A percentile compares a stretch with the other conserved stretches of the same genome.
These are phyloP conservation scores for Tylopilus sp. DNA, from an alignment of 1,284 basidiomycete genomes.

Conservation along the genomic window DNA sequence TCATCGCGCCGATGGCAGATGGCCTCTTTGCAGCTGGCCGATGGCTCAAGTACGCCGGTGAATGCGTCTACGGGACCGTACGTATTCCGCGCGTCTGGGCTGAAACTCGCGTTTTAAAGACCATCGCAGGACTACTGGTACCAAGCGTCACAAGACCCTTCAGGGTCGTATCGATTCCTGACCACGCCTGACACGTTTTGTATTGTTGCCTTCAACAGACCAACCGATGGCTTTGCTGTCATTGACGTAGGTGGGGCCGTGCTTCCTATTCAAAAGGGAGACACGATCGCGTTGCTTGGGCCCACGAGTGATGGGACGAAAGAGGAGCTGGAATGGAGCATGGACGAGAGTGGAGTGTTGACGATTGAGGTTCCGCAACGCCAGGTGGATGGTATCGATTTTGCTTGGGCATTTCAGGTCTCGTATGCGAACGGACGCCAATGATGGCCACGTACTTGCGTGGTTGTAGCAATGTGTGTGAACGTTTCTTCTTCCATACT, in stretches of 20 bases:
- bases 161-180: slow-evolving; percentile 44
- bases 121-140: slow-evolving; percentile 40
- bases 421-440: slow-evolving; percentile 21
- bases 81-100: slow-evolving; percentile 10
- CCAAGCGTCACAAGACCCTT: slow-evolving; percentile 38
- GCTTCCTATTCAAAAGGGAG: slow-evolving; percentile 45
- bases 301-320: slow-evolving; percentile 15
- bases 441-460: neutral
- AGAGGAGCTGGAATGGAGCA: slow-evolving; percentile 17
- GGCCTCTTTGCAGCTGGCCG: slow-evolving; percentile 47
- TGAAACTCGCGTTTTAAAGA: neutral
- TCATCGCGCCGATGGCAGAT: slow-evolving; percentile 44
- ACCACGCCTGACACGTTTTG: slow-evolving; percentile 50
- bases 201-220: slow-evolving; percentile 44
- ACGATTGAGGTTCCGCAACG: slow-evolving; percentile 34
- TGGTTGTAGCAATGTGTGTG: neutral
- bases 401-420: slow-evolving; percentile 46
- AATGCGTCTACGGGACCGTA: slow-evolving; percentile 52
- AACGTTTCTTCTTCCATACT: neutral
- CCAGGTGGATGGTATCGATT: slow-evolving; percentile 32
- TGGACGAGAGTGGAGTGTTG: slow-evolving; percentile 27
- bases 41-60: slow-evolving; percentile 49
- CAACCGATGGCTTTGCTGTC: slow-evolving; percentile 32
- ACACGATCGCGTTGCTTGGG: slow-evolving; percentile 42
- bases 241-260: slow-evolving; percentile 37